phyloP scores from a whole-genome alignment of 495 filamentous ascomycete genomes.

The Annulohypoxylon maeteangense region DNA sequence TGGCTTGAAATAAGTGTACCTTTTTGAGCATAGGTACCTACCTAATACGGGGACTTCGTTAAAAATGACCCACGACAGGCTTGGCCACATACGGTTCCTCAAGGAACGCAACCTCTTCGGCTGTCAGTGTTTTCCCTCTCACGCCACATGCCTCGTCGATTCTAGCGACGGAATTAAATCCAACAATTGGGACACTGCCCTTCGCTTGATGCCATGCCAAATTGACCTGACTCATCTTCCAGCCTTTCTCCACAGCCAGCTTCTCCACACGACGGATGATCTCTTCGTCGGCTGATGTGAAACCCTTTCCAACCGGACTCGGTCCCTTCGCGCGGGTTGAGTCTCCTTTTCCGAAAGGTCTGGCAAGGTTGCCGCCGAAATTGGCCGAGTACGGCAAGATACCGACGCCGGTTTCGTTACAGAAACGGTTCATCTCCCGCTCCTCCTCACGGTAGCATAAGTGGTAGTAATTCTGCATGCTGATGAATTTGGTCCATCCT shows the following conservation, averaged over 20 bases:
- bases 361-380: constrained; percentile 64
- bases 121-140: constrained; percentile 61
- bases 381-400: constrained; percentile 74
- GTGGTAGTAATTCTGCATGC: constrained; percentile 81
- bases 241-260: constrained; percentile 66
- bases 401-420: constrained; percentile 75
- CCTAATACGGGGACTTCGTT: background rate
- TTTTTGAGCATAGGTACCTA: background rate
- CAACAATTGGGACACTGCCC: constrained; percentile 65
- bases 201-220: constrained; percentile 65
- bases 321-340: constrained; percentile 28
- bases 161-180: constrained; percentile 60
- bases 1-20: background rate
- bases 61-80: constrained; percentile 14
- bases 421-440: constrained; percentile 78
- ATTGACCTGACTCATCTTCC: constrained; percentile 69
- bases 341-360: constrained; percentile 47
- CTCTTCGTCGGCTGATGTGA: constrained; percentile 36
- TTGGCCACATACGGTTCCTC: constrained; percentile 66
- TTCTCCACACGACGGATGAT: constrained; percentile 69
- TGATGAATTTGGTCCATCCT: constrained; percentile 78
- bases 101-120: constrained; percentile 68
- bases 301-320: constrained; percentile 15
- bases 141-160: constrained; percentile 68
- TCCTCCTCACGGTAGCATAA: constrained; percentile 80